Conservation (phyloP, 2,329 filamentous ascomycete species). For the Cladosporium sp. region DNA sequence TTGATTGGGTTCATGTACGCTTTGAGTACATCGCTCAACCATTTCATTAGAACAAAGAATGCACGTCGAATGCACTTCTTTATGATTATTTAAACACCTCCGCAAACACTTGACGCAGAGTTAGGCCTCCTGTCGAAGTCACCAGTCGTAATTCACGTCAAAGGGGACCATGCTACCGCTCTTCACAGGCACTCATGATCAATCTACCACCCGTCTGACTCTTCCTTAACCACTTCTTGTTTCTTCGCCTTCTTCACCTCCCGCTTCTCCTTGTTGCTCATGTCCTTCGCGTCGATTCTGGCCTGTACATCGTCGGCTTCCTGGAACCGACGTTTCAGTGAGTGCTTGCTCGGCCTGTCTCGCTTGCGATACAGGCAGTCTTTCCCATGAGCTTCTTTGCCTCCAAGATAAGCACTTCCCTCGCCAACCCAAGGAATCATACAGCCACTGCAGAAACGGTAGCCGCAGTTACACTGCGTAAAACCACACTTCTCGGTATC, state of each 20-base stretch:
- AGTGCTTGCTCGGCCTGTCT: not conserved
- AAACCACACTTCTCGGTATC: not conserved
- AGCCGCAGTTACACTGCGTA: slow-evolving; percentile 13
- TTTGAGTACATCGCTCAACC: too few relatives aligned
- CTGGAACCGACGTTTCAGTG: not conserved
- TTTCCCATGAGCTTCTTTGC: not conserved
- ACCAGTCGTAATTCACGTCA: too few relatives aligned
- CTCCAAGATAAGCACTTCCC: slow-evolving; percentile 5
- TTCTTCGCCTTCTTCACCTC: not conserved
- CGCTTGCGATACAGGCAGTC: not conserved
- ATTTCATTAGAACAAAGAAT: too few relatives aligned
- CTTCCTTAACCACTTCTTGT: too few relatives aligned
- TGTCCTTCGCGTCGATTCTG: not conserved
- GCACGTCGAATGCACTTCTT: too few relatives aligned
- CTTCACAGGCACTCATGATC: too few relatives aligned
- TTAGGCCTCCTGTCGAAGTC: too few relatives aligned
- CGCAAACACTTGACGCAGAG: not conserved
- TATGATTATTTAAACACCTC: too few relatives aligned
- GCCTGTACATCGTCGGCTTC: not conserved
- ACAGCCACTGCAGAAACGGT: slow-evolving; percentile 16
- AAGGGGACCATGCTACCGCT: not conserved
- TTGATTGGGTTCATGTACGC: not conserved
- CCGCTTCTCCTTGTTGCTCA: not conserved
- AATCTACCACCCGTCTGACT: too few relatives aligned
- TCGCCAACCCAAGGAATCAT: slow-evolving; percentile 15